A percentile compares a stretch with the other conserved stretches of the same genome.
Conservation (phyloP, 371 early-diverging fungal genomes). For the Nematocida sp. region DNA sequence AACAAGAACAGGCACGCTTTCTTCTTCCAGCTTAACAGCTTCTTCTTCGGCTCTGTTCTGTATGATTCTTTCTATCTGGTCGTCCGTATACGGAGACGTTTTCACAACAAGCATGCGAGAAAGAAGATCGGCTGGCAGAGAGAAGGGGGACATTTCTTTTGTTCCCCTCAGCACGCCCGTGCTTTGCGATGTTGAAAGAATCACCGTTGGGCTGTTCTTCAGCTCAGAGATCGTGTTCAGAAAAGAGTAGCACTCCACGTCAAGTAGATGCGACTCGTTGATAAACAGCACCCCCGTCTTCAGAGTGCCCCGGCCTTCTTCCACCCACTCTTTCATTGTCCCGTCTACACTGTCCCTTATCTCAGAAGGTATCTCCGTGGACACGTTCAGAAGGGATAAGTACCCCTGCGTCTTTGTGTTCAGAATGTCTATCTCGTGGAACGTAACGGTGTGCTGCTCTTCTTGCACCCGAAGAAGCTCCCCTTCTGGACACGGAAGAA, state of each 20-base stretch:
- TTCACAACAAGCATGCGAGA: conserved; percentile 84
- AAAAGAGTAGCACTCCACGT: conserved; percentile 94
- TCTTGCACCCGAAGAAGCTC: conserved; percentile 90
- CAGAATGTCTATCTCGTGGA: conserved; percentile 98
- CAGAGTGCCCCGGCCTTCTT: conserved; percentile 93
- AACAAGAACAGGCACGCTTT: conserved; percentile 77
- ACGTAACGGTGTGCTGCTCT: conserved; percentile 83
- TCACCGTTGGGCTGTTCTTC: conserved; percentile 83
- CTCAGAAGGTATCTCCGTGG: conserved; percentile 89
- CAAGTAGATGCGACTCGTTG: conserved; percentile 95
- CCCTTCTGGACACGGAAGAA: conserved; percentile 95
- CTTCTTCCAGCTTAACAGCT: conserved; percentile 84
- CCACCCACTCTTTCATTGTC: conserved; percentile 91
- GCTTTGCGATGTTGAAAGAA: conserved; percentile 93
- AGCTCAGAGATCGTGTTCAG: conserved; percentile 83
- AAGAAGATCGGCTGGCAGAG: conserved; percentile 86
- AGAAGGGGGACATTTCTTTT: conserved; percentile 80
- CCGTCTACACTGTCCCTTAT: conserved; percentile 92
- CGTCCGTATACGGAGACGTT: conserved; percentile 73
- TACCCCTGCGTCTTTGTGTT: conserved; percentile 83
- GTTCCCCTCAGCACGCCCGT: conserved; percentile 69
- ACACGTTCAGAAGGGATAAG: conserved; percentile 86
- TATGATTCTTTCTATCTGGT: conserved; percentile 80
- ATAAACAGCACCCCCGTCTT: conserved; percentile 93
- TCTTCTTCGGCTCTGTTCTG: conserved; percentile 80